Evolutionary conservation across 2,329 filamentous ascomycete genomes (phyloP).

Genomic region (Nemania diffusa): DNA sequence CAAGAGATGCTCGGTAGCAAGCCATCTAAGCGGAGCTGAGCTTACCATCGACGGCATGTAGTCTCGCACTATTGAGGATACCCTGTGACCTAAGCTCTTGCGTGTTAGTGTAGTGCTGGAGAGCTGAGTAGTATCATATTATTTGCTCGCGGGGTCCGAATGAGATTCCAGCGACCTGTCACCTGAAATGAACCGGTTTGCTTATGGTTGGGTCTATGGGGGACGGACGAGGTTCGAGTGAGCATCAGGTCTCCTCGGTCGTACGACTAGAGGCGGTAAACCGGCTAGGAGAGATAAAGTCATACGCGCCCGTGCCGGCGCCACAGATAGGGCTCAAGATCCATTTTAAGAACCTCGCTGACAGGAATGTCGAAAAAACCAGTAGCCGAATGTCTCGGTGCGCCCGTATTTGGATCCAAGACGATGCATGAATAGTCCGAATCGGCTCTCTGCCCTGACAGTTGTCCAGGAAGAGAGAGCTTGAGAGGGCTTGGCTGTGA

Average conservation of each 20-base stretch:
- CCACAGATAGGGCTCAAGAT: slow-evolving; percentile 4
- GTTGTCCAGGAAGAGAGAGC: neutral
- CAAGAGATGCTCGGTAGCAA: slow-evolving; percentile 8
- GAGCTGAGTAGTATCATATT: neutral
- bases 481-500: neutral
- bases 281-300: neutral
- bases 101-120: slow-evolving; percentile 1
- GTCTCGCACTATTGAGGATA: slow-evolving; percentile 12
- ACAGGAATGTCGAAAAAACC: neutral
- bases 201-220: neutral
- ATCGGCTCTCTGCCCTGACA: neutral
- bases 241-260: slow-evolving; percentile 2
- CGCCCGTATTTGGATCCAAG: neutral
- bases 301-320: neutral
- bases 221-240: slow-evolving; percentile 3
- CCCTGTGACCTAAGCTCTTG: neutral
- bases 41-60: slow-evolving; percentile 3
- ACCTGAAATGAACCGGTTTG: slow-evolving; percentile 6
- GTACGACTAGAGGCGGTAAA: slow-evolving; percentile 13
- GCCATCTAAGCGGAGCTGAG: slow-evolving; percentile 20
- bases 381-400: slow-evolving; percentile 14
- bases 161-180: slow-evolving; percentile 5
- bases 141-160: slow-evolving; percentile 10
- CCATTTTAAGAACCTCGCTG: slow-evolving; percentile 6
- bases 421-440: neutral